Evolutionary conservation across 1,284 basidiomycete species (phyloP), one percentile per base, ranked within the genome.

Genomic region (Puccinia sorghi): DNA sequence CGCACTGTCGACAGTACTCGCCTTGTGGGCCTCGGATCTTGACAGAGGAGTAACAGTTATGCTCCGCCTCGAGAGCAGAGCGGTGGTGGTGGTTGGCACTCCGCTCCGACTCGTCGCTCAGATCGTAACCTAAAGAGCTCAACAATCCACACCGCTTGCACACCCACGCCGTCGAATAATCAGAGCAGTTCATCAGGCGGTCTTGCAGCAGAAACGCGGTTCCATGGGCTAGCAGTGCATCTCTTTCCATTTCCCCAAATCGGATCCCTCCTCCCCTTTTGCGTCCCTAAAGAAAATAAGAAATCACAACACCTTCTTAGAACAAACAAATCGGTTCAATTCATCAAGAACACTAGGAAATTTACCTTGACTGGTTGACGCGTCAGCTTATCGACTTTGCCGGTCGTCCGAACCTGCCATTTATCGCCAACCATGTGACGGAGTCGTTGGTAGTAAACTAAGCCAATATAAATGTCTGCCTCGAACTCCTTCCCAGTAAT

Each of bases 361-460:
- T n/a, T n/a, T n/a, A n/a, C n/a, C 89, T 99, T 98, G 84, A 99
- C 93, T 66, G 97, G 97, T 85, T 99, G 97, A 81, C 94, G 89
- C 6, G 97, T 99, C 63, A 98, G 87, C 37, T 92, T 90, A 86
- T 99, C 96, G 52, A 99, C 93, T 12, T 95, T 95, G 4, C 97
- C 97, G 37, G 94, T 98, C 39, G 97, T 98, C 82, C 97, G 91
- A 50, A 98, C 95, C 87, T 99, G 97, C 89, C 96, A 99, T 86
- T 99, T 99, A 88, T 99, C 97, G 83, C 97, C 89, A 75, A 99
- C 97, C 97, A 99, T 99, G 89, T 99, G 97, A 82, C 97, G 90
- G 80, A 99, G 88, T 80, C 97, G 91, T 85, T 99, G 97, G 86
- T 99, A 99, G 87, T 97, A 98, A 72, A 99, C 96, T 63, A 97